Base-by-base conservation (phyloP, 176 grass and related monocot species). In the Eragrostis nindensis region DNA sequence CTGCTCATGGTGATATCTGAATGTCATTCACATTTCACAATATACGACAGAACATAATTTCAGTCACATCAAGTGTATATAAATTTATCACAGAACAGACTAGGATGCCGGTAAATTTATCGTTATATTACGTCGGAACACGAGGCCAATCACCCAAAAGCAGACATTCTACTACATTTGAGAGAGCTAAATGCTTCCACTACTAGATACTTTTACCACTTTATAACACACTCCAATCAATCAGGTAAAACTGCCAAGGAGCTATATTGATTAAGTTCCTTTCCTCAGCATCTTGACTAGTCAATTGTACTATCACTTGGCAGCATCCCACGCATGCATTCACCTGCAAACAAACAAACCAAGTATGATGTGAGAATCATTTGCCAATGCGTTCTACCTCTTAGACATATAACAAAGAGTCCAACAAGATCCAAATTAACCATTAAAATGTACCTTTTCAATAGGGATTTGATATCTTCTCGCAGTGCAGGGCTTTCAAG, bases 381-480 rank as follows among this genome's bases (percentile, higher is more conserved):
- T 79, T 32, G 44, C 22, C 59, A 7, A 21, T 70, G 61, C n/a
- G 19, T 73, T 75, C 43, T 62, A 71, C 44, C 36, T 75, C 69
- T 15, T 75, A 32, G 18, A 26, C 15, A 84, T 54, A 82, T 41
- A 65, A 45, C 26, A 30, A 75, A 50, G 46, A 0, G 61, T 19
- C 32, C 21, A 84, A 19, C 18, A 3, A 18, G 48, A 74, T 76
- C 55, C 17, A 25, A n/a, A 64, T 30, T 22, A 46, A 70, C 8
- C 29, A 71, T 15, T 32, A 18, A 47, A 48, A 70, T 40, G 16
- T 78, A 92, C 94, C 94, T 94, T 76, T 66, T 88, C 44, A 82
- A 80, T 57, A 97, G 46, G 59, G 49, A 77, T 78, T 82, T 92
- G 66, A 97, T 56, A 47, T 92, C 85, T 71, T 86, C 61, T 6